Evolutionary conservation across 768 basidiomycete genomes (phyloP), one percentile per base, ranked within the genome.

Genomic region (Termitomyces sp.): DNA sequence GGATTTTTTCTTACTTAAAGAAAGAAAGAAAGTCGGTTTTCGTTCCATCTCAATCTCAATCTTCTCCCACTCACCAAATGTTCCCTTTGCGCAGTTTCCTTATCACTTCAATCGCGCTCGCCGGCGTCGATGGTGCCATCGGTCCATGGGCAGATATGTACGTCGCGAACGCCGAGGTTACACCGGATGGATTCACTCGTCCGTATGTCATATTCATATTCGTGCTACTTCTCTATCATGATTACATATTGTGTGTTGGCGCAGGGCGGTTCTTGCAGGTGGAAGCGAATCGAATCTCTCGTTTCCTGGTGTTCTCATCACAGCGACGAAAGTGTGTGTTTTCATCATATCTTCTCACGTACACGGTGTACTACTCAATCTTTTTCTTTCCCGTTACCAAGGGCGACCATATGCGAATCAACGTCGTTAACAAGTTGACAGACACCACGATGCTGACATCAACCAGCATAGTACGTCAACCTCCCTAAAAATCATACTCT

Each of bases 391-490:
- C n/a, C n/a, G n/a, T 27, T 16, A 16, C 35, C 5, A 25, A 49
- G 52, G 52, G 52, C n/a, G 52, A 53, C 9, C 42, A n/a, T 0
- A 35, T 53, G 1, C 11, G 12, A 35, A 7, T 53, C 10, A 53
- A 53, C 42, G 43, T 53, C 35, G 16, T 53, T 33, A 41, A 53
- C 35, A 3, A 25, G 33, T 13, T 53, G 13, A 53, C 25, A 4
- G 52, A 53, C 43, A 27, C 33, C 13, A 53, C 52, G 32, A 52
- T 52, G 41, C 23, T 43, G n/a, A 53, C 43, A 27, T 33, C 32
- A 4, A 53, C 41, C 11, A 53, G 52, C 33, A 53, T 53, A 1
- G 52, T 53, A 29, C 32, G 52, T 53, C 18, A 33, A 52, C 7
- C n/a, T 16, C 3, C 13, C 15, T 42, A 6, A 9, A 3, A 18